Base-by-base conservation (phyloP, 768 basidiomycete species). In the Mycena metata region DNA sequence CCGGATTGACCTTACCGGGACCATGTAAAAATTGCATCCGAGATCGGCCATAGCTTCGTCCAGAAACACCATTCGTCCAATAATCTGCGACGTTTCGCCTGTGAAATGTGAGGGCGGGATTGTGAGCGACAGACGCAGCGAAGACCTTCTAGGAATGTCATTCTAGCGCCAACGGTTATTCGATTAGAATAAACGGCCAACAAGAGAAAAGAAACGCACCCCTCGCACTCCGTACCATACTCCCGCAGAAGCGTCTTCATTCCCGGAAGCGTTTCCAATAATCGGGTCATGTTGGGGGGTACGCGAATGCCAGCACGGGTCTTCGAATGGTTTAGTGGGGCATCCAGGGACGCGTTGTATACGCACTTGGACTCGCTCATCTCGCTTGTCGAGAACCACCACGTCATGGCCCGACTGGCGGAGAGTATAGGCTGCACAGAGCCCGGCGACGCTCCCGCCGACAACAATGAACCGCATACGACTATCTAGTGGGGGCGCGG, bases 211-310 rank as follows among this genome's bases (percentile, higher is more conserved):
- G 13, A 41, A 5, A 49, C 60, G 24, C 39, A 61, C 60, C 60
- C 60, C 1, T 30, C 19, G 36, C 49, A 50, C 41, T 42, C 17
- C 11, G 51, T 54, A 24, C 60, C 67, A 23, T 66, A 52, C 5
- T 35, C 15, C 17, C 42, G 36, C 45, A 72, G 26, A 26, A 69
- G 24, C 12, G 43, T 54, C 12, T 30, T 55, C 59, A 51, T 52
- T 13, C 67, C 59, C 10, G 70, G 70, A 0, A 71, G 52, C 26
- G 52, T 58, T 21, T 69, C 43, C 36, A 72, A 47, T 50, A 69
- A 41, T 11, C 67, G 70, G 45, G 67, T 66, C 67, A 72, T 72
- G 41, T 72, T 72, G 1, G 70, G 70, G 8, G 70, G 70, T 12
- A 72, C 30, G 30, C 30, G 30, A 30, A 30, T 30, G 30, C 30